These are phyloP conservation scores for Clavariopsis aquatica DNA, from an alignment of 495 filamentous ascomycete species.

Conservation along the genomic window DNA sequence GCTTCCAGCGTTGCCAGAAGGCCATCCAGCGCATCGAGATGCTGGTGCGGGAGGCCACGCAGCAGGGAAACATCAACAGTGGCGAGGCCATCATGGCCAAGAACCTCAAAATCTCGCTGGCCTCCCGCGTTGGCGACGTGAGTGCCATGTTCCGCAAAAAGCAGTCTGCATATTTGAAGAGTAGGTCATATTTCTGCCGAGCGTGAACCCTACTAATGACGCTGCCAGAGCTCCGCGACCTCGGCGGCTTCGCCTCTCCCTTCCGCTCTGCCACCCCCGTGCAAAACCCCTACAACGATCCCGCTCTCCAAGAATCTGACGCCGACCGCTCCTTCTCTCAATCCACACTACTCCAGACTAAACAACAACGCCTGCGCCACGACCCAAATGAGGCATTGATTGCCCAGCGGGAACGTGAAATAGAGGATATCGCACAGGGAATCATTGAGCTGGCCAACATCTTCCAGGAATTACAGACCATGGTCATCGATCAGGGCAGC, in stretches of 20 bases:
- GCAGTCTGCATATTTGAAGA: constrained; percentile 93
- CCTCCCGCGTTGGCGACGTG: constrained; percentile 85
- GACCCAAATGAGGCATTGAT: constrained; percentile 83
- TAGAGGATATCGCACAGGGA: constrained; percentile 94
- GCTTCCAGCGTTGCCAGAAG: constrained; percentile 86
- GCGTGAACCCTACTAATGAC: constrained; percentile 13
- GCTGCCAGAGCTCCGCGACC: constrained; percentile 73
- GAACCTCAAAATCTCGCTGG: constrained; percentile 91
- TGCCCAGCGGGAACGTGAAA: constrained; percentile 91
- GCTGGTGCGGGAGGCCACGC: constrained; percentile 75
- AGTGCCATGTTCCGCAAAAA: constrained; percentile 93
- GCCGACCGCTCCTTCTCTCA: constrained; percentile 91
- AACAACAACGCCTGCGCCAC: constrained; percentile 60
- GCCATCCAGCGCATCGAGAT: constrained; percentile 82
- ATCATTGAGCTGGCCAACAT: constrained; percentile 96
- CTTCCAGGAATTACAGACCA: constrained; percentile 90
- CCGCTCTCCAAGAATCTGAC: constrained; percentile 84
- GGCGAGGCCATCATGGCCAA: constrained; percentile 93
- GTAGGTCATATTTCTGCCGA: constrained; percentile 50
- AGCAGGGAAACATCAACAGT: constrained; percentile 65
- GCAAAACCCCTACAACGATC: constrained; percentile 68
- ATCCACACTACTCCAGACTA: constrained; percentile 75
- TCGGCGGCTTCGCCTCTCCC: constrained; percentile 65
- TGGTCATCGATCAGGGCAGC: constrained; percentile 98
- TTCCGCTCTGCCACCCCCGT: constrained; percentile 66